Percentiles rank a stretch among this genome's conserved stretches.
phyloP scores from a whole-genome alignment of 1,284 basidiomycete species.

The Cryptococcus neoformans region DNA sequence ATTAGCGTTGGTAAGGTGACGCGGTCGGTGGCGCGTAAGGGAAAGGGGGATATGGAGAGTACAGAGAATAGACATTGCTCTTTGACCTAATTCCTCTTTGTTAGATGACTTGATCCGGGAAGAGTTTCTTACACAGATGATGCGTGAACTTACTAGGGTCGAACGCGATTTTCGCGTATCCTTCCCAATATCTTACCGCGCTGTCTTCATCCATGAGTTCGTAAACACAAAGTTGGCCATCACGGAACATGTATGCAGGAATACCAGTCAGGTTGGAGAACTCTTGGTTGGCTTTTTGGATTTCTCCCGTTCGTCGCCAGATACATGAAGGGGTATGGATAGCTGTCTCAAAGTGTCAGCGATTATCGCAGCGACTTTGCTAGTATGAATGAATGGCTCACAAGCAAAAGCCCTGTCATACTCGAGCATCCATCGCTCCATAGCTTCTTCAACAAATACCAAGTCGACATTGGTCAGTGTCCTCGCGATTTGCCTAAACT shows the following conservation, averaged over 20 bases:
- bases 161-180: conserved; percentile 90
- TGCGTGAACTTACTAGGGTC: conserved; percentile 60
- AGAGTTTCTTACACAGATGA: background rate
- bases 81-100: conserved; percentile 21
- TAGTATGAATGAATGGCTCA: conserved; percentile 16
- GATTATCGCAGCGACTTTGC: background rate
- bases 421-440: conserved; percentile 90
- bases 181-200: conserved; percentile 91
- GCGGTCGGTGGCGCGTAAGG: conserved; percentile 32
- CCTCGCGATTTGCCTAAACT: conserved; percentile 88
- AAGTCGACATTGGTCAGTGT: conserved; percentile 90
- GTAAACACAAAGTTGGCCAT: conserved; percentile 90
- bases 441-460: conserved; percentile 97
- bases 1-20: conserved; percentile 21
- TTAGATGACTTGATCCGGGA: background rate
- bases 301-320: conserved; percentile 96
- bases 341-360: conserved; percentile 46
- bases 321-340: conserved; percentile 97
- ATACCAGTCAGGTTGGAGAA: conserved; percentile 43
- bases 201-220: conserved; percentile 96
- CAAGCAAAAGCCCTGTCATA: conserved; percentile 90
- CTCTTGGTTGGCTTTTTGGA: conserved; percentile 96
- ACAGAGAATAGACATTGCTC: conserved; percentile 87
- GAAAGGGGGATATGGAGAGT: conserved; percentile 69
- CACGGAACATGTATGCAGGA: conserved; percentile 32